Conservation (phyloP, 2,329 filamentous ascomycete genomes). For the Hypoxylon sp. region DNA sequence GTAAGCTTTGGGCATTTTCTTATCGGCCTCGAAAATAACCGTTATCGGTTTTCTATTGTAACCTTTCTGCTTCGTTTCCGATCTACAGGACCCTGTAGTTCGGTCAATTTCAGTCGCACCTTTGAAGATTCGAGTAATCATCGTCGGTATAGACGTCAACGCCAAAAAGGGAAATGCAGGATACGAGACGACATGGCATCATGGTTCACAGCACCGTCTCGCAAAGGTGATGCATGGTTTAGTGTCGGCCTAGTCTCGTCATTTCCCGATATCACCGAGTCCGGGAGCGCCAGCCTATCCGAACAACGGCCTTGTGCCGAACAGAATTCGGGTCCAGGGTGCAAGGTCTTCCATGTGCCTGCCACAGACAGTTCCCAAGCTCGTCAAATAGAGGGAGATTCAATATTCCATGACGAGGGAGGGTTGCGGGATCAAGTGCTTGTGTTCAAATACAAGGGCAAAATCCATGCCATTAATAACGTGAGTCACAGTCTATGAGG, state of each 20-base stretch:
- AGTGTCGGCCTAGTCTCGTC: conserved; percentile 68
- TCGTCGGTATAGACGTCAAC: not conserved
- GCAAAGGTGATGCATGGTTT: conserved; percentile 62
- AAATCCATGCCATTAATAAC: conserved; percentile 78
- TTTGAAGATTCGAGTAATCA: not conserved
- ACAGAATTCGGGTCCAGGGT: conserved; percentile 63
- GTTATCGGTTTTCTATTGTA: conserved; percentile 10
- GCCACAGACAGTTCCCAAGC: conserved; percentile 57
- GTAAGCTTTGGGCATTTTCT: conserved; percentile 21
- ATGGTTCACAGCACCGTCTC: conserved; percentile 41
- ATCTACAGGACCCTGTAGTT: not conserved
- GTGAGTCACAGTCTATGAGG: conserved; percentile 60
- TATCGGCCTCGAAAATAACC: conserved; percentile 24
- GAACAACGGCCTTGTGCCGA: conserved; percentile 57
- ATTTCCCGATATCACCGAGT: conserved; percentile 66
- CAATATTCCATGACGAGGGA: conserved; percentile 48
- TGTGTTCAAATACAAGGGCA: conserved; percentile 74
- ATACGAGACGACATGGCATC: conserved; percentile 28
- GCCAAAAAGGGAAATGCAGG: conserved; percentile 24
- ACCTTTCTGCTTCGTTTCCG: conserved; percentile 7
- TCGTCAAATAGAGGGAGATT: conserved; percentile 57
- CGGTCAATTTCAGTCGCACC: not conserved
- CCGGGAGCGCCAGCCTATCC: conserved; percentile 58
- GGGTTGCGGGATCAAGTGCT: conserved; percentile 72
- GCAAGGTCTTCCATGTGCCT: conserved; percentile 71